A percentile compares a stretch with the other conserved stretches of the same genome.
These are phyloP conservation scores for Alternaria conjuncta DNA, from an alignment of 2,329 filamentous ascomycete genomes.

Conservation along the genomic window DNA sequence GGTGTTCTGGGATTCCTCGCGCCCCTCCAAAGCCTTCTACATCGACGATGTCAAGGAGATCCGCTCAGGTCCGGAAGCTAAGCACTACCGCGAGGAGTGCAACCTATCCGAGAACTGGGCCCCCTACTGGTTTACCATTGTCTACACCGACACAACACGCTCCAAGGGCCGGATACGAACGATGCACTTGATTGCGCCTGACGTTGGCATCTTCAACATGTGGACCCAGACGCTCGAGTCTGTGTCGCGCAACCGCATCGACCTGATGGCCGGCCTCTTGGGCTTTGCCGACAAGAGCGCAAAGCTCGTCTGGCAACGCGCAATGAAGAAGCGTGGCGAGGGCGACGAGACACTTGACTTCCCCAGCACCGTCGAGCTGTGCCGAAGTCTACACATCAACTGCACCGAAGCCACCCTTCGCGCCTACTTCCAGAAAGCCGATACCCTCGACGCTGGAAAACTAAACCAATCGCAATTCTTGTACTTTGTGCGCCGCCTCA, in stretches of 20 bases:
- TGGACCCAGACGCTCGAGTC: conserved; percentile 87
- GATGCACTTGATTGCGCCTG: conserved; percentile 84
- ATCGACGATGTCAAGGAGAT: conserved; percentile 96
- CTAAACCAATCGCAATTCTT: conserved; percentile 84
- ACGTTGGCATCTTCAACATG: conserved; percentile 71
- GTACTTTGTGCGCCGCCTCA: conserved; percentile 81
- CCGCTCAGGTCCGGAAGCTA: conserved; percentile 79
- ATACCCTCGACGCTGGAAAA: conserved; percentile 67
- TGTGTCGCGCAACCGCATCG: conserved; percentile 84
- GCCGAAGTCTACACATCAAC: conserved; percentile 90
- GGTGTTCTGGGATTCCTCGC: conserved; percentile 83
- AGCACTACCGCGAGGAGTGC: conserved; percentile 88
- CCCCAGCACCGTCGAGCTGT: conserved; percentile 79
- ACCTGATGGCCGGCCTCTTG: conserved; percentile 87
- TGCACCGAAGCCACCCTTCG: conserved; percentile 77
- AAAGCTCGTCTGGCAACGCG: conserved; percentile 81
- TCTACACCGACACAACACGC: conserved; percentile 80
- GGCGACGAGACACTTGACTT: conserved; percentile 78
- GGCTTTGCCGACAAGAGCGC: conserved; percentile 77
- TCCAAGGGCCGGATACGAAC: conserved; percentile 78
- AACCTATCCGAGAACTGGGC: conserved; percentile 72
- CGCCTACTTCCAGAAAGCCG: conserved; percentile 75
- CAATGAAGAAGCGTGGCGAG: conserved; percentile 72
- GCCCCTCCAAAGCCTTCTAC: conserved; percentile 83
- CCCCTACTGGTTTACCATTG: conserved; percentile 83